phyloP scores from a whole-genome alignment of 805 yeast genomes.

The Scheffersomyces amazonensis region DNA sequence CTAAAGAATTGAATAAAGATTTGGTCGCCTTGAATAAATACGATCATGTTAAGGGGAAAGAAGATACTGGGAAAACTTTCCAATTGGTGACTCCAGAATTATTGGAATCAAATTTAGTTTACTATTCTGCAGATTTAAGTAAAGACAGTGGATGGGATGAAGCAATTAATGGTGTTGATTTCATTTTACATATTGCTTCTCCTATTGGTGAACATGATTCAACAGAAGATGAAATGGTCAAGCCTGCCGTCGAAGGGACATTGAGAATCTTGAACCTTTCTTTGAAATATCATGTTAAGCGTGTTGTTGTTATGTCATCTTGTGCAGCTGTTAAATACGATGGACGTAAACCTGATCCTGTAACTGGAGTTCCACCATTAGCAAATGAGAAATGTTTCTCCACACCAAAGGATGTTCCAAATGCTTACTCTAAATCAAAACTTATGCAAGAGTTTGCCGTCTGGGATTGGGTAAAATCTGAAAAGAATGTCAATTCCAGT shows the following conservation, averaged over 20 bases:
- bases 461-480: constrained; percentile 8
- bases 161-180: constrained; percentile 12
- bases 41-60: neutral
- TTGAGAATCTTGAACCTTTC: neutral
- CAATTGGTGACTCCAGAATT: neutral
- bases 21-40: neutral
- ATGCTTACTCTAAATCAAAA: constrained; percentile 7
- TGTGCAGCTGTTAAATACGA: neutral
- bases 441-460: constrained; percentile 6
- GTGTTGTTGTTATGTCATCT: neutral
- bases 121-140: constrained; percentile 6
- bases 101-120: neutral
- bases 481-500: constrained; percentile 1
- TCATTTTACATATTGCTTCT: constrained; percentile 9
- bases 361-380: neutral
- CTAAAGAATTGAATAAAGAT: neutral
- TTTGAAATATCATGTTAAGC: neutral
- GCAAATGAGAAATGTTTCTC: neutral
- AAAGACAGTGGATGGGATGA: constrained; percentile 12
- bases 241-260: neutral
- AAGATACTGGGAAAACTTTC: neutral
- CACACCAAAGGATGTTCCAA: neutral
- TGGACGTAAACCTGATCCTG: neutral
- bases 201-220: constrained; percentile 1
- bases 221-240: neutral